Evolutionary conservation across 2,329 filamentous ascomycete genomes (phyloP), one percentile per base, ranked within the genome.

Genomic region (Akanthomyces dipterigenus): DNA sequence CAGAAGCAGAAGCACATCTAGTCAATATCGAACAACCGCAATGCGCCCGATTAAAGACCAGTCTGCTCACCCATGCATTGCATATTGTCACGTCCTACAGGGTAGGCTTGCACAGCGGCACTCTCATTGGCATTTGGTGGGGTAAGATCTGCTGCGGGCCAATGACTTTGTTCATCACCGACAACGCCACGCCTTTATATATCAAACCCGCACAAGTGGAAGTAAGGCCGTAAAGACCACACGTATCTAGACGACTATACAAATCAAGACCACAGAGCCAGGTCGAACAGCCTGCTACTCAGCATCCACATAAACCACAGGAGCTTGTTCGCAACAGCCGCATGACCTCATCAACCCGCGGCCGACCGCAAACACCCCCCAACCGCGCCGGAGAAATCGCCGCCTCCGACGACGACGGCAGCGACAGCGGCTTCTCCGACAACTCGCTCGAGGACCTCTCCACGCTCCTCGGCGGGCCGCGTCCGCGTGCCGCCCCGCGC

Each of bases 331-430:
- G 28, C 48, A 28, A 38, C 48, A 24, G 34, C 43, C 3, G 49
- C 60, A 62, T 57, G 58, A 55, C 62, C 11, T 53, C 59, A 24
- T 43, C 65, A 62, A 55, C 61, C 9, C 65, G 74, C 54, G 75
- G 78, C 62, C 77, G 84, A 70, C 77, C 84, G 67, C 73, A 84
- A 14, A 60, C 53, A 38, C 45, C 60, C 3, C 22, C 40, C 8
- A 49, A 18, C 14, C 54, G 20, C 38, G n/a, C 28, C 36, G 36
- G 24, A 14, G 76, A 88, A 60, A 88, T 93, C 45, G 80, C 80
- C 50, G 87, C 84, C 59, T 92, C 90, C 0, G 90, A 93, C 68
- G 88, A 88, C 11, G 88, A 89, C n/a, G 82, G 82, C 20, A 81
- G 80, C 31, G 80, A 87, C 65, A 82, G 79, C 42, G 66, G 65